Evolutionary conservation across 2,329 filamentous ascomycete genomes (phyloP).

Genomic region (Cladophialophora chaetospira): DNA sequence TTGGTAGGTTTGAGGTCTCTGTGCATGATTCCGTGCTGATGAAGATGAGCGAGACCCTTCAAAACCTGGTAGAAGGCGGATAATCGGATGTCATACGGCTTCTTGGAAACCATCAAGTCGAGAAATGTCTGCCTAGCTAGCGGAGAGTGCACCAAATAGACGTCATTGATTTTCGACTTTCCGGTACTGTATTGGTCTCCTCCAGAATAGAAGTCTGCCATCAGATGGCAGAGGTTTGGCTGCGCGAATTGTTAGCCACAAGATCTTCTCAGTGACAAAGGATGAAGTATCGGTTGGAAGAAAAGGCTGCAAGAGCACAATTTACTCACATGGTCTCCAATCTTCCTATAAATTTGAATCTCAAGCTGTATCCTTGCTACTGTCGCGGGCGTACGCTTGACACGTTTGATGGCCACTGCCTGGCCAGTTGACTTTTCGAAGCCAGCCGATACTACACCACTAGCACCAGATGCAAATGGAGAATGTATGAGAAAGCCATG

Average conservation of each 20-base stretch:
- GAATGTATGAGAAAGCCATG: constrained; percentile 20
- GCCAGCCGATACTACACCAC: constrained; percentile 18
- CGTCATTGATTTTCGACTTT: constrained; percentile 17
- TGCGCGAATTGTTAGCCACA: neutral
- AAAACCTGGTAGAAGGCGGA: constrained; percentile 80
- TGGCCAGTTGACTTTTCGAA: constrained; percentile 13
- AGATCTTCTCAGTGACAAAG: neutral
- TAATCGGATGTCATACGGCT: constrained; percentile 4
- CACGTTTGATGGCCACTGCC: constrained; percentile 19
- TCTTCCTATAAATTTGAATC: constrained; percentile 9
- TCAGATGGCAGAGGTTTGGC: constrained; percentile 17
- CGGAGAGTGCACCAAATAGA: constrained; percentile 18
- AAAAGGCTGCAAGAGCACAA: neutral
- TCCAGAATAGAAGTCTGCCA: constrained; percentile 15
- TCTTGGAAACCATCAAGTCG: constrained; percentile 7
- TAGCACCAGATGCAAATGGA: constrained; percentile 17
- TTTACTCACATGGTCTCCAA: constrained; percentile 18
- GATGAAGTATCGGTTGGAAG: neutral
- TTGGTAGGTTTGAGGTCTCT: constrained; percentile 91
- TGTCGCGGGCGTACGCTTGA: constrained; percentile 12
- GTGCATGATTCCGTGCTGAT: constrained; percentile 83
- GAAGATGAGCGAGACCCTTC: constrained; percentile 84
- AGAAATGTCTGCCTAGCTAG: constrained; percentile 16
- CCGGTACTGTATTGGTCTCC: constrained; percentile 15
- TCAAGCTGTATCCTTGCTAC: constrained; percentile 11